These are phyloP conservation scores for Starmera dryadoides DNA, from an alignment of 805 yeast species.

Conservation along the genomic window DNA sequence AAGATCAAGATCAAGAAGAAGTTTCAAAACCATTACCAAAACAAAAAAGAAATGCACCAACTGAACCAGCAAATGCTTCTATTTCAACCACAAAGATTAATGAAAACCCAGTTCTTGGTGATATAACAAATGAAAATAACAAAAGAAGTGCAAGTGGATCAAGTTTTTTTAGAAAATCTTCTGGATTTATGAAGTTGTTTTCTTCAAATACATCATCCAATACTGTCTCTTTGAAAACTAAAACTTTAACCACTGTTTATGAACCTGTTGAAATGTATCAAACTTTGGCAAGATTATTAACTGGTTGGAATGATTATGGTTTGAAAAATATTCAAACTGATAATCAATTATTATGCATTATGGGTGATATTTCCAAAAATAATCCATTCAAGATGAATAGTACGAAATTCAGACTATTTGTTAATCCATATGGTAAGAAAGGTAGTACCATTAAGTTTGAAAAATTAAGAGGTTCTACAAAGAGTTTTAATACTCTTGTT, in stretches of 20 bases:
- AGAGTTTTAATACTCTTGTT: slow-evolving; percentile 52
- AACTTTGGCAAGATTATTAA: slow-evolving; percentile 54
- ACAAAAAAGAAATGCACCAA: slow-evolving; percentile 5
- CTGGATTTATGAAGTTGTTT: slow-evolving; percentile 27
- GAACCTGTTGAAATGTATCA: slow-evolving; percentile 48
- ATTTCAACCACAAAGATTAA: slow-evolving; percentile 9
- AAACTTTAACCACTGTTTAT: slow-evolving; percentile 24
- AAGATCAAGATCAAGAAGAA: slow-evolving; percentile 7
- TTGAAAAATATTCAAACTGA: slow-evolving; percentile 46
- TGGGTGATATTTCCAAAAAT: slow-evolving; percentile 55
- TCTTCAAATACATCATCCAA: slow-evolving; percentile 9
- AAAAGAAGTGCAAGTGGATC: slow-evolving; percentile 15
- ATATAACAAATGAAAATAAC: slow-evolving; percentile 13
- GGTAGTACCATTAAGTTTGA: slow-evolving; percentile 51
- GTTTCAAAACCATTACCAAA: slow-evolving; percentile 9
- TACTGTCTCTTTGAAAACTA: slow-evolving; percentile 2
- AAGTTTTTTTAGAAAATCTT: slow-evolving; percentile 21
- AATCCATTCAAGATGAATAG: slow-evolving; percentile 58
- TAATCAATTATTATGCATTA: slow-evolving; percentile 35
- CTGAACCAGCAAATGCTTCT: slow-evolving; percentile 8
- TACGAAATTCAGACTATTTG: slow-evolving; percentile 53
- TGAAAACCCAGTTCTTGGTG: slow-evolving; percentile 8
- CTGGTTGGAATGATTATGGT: slow-evolving; percentile 68
- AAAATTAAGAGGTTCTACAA: slow-evolving; percentile 58
- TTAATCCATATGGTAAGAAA: slow-evolving; percentile 35